Evolutionary conservation across 2,329 filamentous ascomycete genomes (phyloP), one percentile per base, ranked within the genome.

Genomic region (Colletotrichum lupini): DNA sequence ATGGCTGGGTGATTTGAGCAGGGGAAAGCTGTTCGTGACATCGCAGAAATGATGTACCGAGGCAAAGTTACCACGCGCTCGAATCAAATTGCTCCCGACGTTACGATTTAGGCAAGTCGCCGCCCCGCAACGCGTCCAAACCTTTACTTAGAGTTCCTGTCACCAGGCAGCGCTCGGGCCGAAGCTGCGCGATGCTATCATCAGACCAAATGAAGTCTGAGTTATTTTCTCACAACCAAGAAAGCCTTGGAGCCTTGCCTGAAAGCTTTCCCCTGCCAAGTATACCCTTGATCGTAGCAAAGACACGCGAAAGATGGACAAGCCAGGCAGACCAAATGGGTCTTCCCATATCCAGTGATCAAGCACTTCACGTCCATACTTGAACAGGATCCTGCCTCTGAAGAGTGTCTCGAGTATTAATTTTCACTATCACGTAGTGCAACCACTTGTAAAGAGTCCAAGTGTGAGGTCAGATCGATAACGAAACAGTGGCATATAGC

Each of bases 1-100:
- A n/a, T 19, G n/a, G 32, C 42, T 64, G 55, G 60, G 42, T 55
- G 24, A 14, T 28, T 42, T 19, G 22, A 28, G 22, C 22, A 32
- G 32, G 19, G 49, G 30, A 2, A 49, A 65, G 52, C 16, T 30
- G 9, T 8, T 71, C 49, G 42, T 60, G 22, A 42, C 42, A 61
- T 66, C 67, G 70, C 28, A 37, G 46, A 30, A 72, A 62, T 61
- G 55, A 73, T 73, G 37, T 56, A n/a, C 71, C 71, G 71, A 73
- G 56, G 35, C 22, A 37, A 49, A 56, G 9, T 12, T 5, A 22
- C n/a, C 46, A 72, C 28, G 64, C 68, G 68, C 64, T 68, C 68
- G 49, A 72, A 72, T 72, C 56, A 67, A 67, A 59, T 49, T 24
- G 26, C 57, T 19, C 49, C 16, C 4, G 46, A n/a, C 22, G 11